Percentiles rank a stretch among this genome's conserved stretches.
Conservation (phyloP, 495 filamentous ascomycete species). For the Bryoglossum gracile region DNA sequence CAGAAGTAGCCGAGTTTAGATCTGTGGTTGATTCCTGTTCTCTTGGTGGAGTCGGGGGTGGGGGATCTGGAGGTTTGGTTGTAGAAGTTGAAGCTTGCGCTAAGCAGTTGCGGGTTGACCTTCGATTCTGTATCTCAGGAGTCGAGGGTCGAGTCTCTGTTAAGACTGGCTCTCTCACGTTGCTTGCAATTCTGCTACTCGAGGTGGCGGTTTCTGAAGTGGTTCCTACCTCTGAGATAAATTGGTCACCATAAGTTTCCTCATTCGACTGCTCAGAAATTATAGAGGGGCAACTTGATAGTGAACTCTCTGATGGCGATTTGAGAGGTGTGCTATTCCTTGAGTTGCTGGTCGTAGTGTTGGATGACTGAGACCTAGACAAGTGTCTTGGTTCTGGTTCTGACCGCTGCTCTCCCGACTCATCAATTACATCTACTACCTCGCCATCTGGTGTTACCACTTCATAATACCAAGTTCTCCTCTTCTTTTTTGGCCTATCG, state of each 20-base stretch:
- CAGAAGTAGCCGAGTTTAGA: too few relatives aligned
- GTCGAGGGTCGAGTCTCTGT: too few relatives aligned
- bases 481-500: conserved; percentile 38
- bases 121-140: too few relatives aligned
- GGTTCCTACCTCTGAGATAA: too few relatives aligned
- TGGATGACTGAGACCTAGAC: conserved; percentile 6
- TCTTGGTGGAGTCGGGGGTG: too few relatives aligned
- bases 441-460: conserved; percentile 17
- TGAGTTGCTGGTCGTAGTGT: conserved; percentile 10
- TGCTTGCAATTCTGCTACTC: too few relatives aligned
- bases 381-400: conserved; percentile 4
- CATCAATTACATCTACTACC: conserved; percentile 19
- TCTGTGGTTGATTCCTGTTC: too few relatives aligned
- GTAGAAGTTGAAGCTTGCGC: not conserved
- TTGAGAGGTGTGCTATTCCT: conserved; percentile 8
- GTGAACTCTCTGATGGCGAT: not conserved
- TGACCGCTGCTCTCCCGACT: not conserved
- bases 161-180: too few relatives aligned
- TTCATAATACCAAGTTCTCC: conserved; percentile 20
- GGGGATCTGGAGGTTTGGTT: not conserved
- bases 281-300: conserved; percentile 6
- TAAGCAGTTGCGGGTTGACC: not conserved
- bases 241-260: too few relatives aligned
- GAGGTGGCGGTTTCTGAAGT: too few relatives aligned
- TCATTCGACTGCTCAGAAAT: conserved; percentile 3